A percentile compares a stretch with the other conserved stretches of the same genome.
Evolutionary conservation across 176 grass and related monocot genomes (phyloP).

Genomic region (Raddia guianensis): DNA sequence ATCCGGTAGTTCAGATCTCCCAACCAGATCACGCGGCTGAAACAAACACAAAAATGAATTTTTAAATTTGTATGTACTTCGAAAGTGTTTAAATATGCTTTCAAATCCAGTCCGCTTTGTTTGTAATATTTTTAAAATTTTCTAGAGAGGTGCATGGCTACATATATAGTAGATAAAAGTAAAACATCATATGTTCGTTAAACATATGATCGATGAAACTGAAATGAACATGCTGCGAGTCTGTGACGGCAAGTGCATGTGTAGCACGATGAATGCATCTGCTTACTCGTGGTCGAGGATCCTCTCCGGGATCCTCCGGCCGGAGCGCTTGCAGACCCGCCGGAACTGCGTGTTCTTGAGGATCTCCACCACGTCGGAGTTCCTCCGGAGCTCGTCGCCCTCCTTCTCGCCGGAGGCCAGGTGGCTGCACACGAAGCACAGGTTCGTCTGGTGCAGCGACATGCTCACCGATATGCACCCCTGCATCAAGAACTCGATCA

Average conservation of each 20-base stretch:
- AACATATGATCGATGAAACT: too few species aligned
- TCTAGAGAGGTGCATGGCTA: too few species aligned
- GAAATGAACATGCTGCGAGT: too few species aligned
- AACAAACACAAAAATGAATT: not conserved
- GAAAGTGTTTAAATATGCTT: too few species aligned
- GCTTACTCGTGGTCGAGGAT: conserved; percentile 95
- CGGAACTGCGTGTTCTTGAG: conserved; percentile 79
- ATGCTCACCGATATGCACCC: conserved; percentile 94
- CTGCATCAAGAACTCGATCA: conserved; percentile 22
- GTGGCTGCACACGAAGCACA: conserved; percentile 96
- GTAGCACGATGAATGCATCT: not conserved
- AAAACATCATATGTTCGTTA: too few species aligned
- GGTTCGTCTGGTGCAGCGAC: conserved; percentile 80
- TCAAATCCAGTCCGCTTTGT: too few species aligned
- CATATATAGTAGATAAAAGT: too few species aligned
- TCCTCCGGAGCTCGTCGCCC: conserved; percentile 81
- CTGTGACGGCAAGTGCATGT: too few species aligned
- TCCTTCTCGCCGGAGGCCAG: conserved; percentile 96
- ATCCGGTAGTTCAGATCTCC: conserved; percentile 92
- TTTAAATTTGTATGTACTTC: too few species aligned
- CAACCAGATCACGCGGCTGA: conserved; percentile 79
- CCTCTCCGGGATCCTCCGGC: conserved; percentile 56
- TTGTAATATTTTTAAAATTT: too few species aligned
- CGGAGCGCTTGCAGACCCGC: conserved; percentile 58
- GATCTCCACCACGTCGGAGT: conserved; percentile 86